Conservation (phyloP, 208 protist species). For the Endotrypanum monterogeii region DNA sequence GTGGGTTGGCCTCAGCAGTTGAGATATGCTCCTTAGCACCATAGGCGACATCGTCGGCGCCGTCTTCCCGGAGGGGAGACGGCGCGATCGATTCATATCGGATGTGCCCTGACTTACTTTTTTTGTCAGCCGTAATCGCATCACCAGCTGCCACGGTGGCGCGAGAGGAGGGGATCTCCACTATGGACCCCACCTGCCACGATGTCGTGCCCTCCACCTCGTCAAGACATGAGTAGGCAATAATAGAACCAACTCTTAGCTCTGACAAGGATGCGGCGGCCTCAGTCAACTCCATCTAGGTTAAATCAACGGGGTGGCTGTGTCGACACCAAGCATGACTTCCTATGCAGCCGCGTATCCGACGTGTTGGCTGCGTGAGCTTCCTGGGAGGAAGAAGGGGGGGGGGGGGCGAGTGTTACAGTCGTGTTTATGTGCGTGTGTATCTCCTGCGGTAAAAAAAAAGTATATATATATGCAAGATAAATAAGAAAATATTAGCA, state of each 20-base stretch:
- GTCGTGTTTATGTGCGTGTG: no score
- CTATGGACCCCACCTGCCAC: slow-evolving; percentile 24
- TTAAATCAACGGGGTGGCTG: not conserved
- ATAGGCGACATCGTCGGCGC: not conserved
- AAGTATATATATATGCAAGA: no score
- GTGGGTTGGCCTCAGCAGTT: not conserved
- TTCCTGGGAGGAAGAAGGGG: no score
- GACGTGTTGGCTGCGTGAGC: no score
- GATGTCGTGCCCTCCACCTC: slow-evolving; percentile 13
- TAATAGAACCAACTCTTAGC: slow-evolving; percentile 31
- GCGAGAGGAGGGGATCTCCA: slow-evolving; percentile 5
- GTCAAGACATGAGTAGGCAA: slow-evolving; percentile 52
- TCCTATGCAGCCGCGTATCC: no score
- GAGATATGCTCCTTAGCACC: not conserved
- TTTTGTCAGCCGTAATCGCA: not conserved
- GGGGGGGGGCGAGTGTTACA: no score
- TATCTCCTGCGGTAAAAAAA: no score
- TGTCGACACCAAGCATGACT: not conserved
- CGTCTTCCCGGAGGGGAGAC: not conserved
- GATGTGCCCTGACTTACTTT: not conserved
- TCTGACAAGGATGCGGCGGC: not conserved
- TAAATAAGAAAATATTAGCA: no score
- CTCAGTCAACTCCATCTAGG: not conserved
- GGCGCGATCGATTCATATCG: not conserved
- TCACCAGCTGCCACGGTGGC: not conserved